Percentiles rank a stretch among this genome's conserved stretches.
Evolutionary conservation across 768 basidiomycete genomes (phyloP).

Genomic region (Lactifluus pinguis): DNA sequence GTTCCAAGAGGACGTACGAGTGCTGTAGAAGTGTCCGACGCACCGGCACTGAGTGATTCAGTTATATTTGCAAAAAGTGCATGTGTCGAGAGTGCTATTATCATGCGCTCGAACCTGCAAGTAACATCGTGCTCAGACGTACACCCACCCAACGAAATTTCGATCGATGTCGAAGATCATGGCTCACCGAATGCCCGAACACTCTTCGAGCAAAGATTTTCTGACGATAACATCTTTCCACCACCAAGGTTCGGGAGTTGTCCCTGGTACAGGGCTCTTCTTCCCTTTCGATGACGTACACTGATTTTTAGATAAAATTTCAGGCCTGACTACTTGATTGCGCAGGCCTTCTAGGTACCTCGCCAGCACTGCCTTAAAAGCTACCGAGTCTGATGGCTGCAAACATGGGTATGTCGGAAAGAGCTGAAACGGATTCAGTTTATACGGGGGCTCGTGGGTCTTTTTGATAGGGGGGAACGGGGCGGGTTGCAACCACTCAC

Average conservation of each 20-base stretch:
- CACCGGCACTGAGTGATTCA: slow-evolving; percentile 9
- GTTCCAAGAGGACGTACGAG: background rate
- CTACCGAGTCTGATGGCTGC: slow-evolving; percentile 42
- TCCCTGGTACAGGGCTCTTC: slow-evolving; percentile 6
- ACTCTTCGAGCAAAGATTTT: slow-evolving; percentile 48
- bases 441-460: background rate
- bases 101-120: slow-evolving; percentile 41
- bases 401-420: slow-evolving; percentile 43
- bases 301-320: slow-evolving; percentile 16
- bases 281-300: slow-evolving; percentile 17
- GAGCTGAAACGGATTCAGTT: slow-evolving; percentile 27
- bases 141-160: slow-evolving; percentile 1
- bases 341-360: slow-evolving; percentile 44
- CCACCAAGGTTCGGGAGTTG: slow-evolving; percentile 32
- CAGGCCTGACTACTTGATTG: slow-evolving; percentile 30
- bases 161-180: background rate
- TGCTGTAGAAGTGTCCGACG: slow-evolving; percentile 6
- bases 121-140: slow-evolving; percentile 4
- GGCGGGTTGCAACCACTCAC: slow-evolving; percentile 14
- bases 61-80: slow-evolving; percentile 31
- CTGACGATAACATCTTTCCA: slow-evolving; percentile 50
- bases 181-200: slow-evolving; percentile 39
- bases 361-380: slow-evolving; percentile 42
- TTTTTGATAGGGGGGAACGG: slow-evolving; percentile 5
- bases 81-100: slow-evolving; percentile 46